phyloP scores from a whole-genome alignment of 495 filamentous ascomycete species.

The Penicillium odoratum region DNA sequence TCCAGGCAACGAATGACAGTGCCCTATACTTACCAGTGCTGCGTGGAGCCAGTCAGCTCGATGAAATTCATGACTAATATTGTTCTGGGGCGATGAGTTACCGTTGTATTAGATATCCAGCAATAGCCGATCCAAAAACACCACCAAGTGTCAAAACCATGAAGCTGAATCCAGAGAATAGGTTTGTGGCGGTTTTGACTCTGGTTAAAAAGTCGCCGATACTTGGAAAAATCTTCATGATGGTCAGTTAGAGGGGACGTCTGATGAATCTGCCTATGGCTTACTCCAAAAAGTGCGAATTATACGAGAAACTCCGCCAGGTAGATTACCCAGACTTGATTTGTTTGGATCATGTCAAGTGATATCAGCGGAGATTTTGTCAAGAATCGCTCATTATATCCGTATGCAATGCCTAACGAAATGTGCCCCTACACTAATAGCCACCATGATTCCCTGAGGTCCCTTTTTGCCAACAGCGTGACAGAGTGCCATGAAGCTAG shows the following conservation, averaged over 20 bases:
- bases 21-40: neutral
- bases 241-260: too few species aligned
- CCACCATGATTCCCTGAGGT: too few species aligned
- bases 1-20: neutral
- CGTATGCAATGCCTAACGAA: neutral
- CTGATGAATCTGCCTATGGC: neutral
- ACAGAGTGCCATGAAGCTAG: too few species aligned
- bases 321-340: neutral
- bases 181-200: too few species aligned
- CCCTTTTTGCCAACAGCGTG: too few species aligned
- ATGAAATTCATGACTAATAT: neutral
- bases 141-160: neutral
- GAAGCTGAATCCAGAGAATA: neutral
- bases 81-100: neutral
- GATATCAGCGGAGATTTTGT: neutral
- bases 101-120: neutral
- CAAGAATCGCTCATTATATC: neutral
- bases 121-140: neutral
- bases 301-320: neutral
- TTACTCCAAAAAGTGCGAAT: neutral
- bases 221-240: too few species aligned
- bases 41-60: too few species aligned
- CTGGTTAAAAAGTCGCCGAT: too few species aligned
- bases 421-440: too few species aligned
- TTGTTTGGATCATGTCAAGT: neutral